Base-by-base conservation (phyloP, 2,329 filamentous ascomycete species). In the Stemphylium beticola region DNA sequence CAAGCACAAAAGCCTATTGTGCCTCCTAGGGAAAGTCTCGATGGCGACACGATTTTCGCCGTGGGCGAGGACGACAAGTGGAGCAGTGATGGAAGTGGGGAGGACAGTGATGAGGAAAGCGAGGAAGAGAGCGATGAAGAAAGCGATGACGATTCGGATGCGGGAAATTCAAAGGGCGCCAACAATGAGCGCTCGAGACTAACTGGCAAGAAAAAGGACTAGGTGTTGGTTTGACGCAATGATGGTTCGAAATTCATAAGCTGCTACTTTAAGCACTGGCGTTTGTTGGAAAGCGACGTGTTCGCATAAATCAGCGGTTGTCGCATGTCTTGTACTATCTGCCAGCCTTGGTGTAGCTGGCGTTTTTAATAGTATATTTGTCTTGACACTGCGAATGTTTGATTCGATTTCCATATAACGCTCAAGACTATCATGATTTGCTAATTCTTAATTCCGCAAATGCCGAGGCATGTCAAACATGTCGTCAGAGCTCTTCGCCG, bases 11-110 rank as follows among this genome's bases (percentile, higher is more conserved):
- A 77, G 73, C 82, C 69, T 53, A 76, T 69, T 61, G 64, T 78
- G 20, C 78, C 82, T 41, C 80, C 83, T 54, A 74, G 85, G 65
- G 80, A 88, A 57, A 88, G 85, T 45, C 78, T 90, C 31, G 93
- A 98, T 59, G 92, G 92, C 10, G 95, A 98, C 78, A 96, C 93
- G 0, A 96, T 98, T 58, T 98, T 98, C 68, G 93, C 93, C 1
- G 91, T 98, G 10, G 93, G 92, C 10, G 86, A 87, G 49, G 93
- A 96, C 67, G 92, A 95, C 70, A 91, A 88, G 71, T 93, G 92
- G 81, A 92, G 89, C 52, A 88, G 91, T 51, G 89, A 88, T 17
- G 55, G 49, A 15, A 53, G 49, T 31, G 53, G 47, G 20, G 48
- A 52, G 24, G 48, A 51, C 14, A 40, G 40, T 32, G 51, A 55